These are phyloP conservation scores for Cicer arietinum DNA, from an alignment of 306 rosid species.

Conservation along the genomic window DNA sequence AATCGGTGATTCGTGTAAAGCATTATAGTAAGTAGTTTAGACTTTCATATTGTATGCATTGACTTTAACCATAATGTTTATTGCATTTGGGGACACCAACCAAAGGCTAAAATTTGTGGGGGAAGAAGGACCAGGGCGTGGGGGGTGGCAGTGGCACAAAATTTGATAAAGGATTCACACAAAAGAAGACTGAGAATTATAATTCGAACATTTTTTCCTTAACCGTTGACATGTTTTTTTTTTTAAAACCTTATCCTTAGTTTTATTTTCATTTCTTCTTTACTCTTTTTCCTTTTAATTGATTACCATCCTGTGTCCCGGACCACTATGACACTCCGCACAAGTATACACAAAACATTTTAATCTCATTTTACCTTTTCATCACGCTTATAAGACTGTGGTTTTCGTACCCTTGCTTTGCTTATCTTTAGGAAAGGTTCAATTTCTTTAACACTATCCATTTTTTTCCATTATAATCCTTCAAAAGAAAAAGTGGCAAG, in stretches of 20 bases:
- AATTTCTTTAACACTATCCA: constrained; percentile 55
- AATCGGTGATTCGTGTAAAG: neutral
- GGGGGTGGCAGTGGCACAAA: constrained; percentile 57
- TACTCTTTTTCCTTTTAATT: constrained; percentile 56
- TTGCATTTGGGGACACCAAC: constrained; percentile 44
- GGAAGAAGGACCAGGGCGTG: constrained; percentile 37
- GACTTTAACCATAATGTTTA: constrained; percentile 1
- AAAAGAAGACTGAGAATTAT: constrained; percentile 58
- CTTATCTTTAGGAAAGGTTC: constrained; percentile 63
- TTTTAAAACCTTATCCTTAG: constrained; percentile 19
- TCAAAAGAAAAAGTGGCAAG: constrained; percentile 52
- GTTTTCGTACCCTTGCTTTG: constrained; percentile 50
- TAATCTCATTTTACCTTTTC: constrained; percentile 66
- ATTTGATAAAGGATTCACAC: constrained; percentile 74
- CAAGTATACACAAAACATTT: constrained; percentile 58
- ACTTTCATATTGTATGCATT: neutral
- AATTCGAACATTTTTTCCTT: constrained; percentile 58
- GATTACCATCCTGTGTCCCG: constrained; percentile 59
- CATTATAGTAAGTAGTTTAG: neutral
- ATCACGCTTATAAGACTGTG: constrained; percentile 60
- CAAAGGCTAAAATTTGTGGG: constrained; percentile 53
- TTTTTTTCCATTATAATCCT: constrained; percentile 38
- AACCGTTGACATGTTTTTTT: constrained; percentile 82
- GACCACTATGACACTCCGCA: constrained; percentile 87
- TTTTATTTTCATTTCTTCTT: constrained; percentile 50